Conservation (phyloP, 768 basidiomycete species). For the Dictyophora rubrovolvata region DNA sequence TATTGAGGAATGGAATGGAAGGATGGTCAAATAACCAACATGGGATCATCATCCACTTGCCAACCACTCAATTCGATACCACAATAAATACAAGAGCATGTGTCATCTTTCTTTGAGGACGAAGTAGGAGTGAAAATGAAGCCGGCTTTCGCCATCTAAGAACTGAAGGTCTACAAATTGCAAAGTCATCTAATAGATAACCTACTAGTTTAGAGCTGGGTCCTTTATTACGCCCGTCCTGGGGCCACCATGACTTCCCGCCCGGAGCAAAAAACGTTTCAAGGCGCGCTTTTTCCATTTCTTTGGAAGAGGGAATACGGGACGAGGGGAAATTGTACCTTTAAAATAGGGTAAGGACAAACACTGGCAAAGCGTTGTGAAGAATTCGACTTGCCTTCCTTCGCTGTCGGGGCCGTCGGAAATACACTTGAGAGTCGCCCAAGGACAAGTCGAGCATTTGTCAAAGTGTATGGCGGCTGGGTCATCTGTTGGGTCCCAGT, state of each 20-base stretch:
- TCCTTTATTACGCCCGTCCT: slow-evolving; percentile 50
- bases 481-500: slow-evolving; percentile 81
- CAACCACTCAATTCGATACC: slow-evolving; percentile 70
- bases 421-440: slow-evolving; percentile 75
- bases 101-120: slow-evolving; percentile 51
- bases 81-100: slow-evolving; percentile 81
- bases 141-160: slow-evolving; percentile 81
- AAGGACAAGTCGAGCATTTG: slow-evolving; percentile 62
- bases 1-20: neutral
- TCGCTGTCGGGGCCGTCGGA: slow-evolving; percentile 42
- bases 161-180: slow-evolving; percentile 7
- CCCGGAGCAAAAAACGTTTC: slow-evolving; percentile 55
- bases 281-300: slow-evolving; percentile 64
- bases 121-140: slow-evolving; percentile 70
- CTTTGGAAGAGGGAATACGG: slow-evolving; percentile 53
- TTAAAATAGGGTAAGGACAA: neutral
- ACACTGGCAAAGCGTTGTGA: neutral
- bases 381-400: slow-evolving; percentile 36
- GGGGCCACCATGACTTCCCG: slow-evolving; percentile 45
- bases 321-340: slow-evolving; percentile 50
- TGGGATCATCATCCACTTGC: slow-evolving; percentile 79
- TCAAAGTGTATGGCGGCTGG: slow-evolving; percentile 74
- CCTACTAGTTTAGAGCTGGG: slow-evolving; percentile 64
- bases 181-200: neutral
- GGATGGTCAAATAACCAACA: slow-evolving; percentile 41